These are phyloP conservation scores for Macadamia integrifolia DNA, from an alignment of 164 flowering plant species.

Conservation along the genomic window DNA sequence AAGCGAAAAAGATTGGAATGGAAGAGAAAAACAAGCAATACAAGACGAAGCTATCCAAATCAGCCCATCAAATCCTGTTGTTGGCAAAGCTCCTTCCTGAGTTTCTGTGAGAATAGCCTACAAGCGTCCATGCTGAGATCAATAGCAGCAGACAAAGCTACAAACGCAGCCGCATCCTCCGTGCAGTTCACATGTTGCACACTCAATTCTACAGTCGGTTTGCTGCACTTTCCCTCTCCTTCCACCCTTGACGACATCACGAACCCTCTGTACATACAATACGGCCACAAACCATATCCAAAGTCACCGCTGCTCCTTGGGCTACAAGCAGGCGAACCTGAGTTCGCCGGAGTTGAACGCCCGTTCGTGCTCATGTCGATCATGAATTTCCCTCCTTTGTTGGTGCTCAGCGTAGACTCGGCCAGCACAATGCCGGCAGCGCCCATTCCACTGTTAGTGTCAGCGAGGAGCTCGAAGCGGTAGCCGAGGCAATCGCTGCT, in stretches of 20 bases:
- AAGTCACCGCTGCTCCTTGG: conserved; percentile 69
- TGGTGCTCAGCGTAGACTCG: conserved; percentile 50
- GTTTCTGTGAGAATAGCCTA: conserved; percentile 73
- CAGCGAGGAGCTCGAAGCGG: conserved; percentile 67
- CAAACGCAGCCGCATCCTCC: conserved; percentile 88
- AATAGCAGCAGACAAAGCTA: conserved; percentile 82
- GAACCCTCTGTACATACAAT: conserved; percentile 63
- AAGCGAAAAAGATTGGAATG: no score
- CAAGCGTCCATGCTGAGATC: conserved; percentile 96
- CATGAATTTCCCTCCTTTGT: conserved; percentile 67
- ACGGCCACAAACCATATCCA: conserved; percentile 75
- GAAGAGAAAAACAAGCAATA: neutral
- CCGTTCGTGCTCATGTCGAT: conserved; percentile 48
- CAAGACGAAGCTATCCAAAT: neutral
- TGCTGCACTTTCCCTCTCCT: conserved; percentile 73
- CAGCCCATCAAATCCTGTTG: conserved; percentile 36
- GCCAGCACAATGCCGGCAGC: conserved; percentile 49
- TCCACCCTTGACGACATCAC: conserved; percentile 82
- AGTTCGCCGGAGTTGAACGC: conserved; percentile 27
- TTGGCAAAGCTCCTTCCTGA: conserved; percentile 68
- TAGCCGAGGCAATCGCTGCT: conserved; percentile 67
- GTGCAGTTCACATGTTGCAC: conserved; percentile 87
- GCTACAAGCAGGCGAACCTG: conserved; percentile 46
- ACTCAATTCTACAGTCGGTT: conserved; percentile 66
- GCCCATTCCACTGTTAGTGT: conserved; percentile 32